Conservation (phyloP, 2,329 filamentous ascomycete genomes). For the Cordyceps farinosa region DNA sequence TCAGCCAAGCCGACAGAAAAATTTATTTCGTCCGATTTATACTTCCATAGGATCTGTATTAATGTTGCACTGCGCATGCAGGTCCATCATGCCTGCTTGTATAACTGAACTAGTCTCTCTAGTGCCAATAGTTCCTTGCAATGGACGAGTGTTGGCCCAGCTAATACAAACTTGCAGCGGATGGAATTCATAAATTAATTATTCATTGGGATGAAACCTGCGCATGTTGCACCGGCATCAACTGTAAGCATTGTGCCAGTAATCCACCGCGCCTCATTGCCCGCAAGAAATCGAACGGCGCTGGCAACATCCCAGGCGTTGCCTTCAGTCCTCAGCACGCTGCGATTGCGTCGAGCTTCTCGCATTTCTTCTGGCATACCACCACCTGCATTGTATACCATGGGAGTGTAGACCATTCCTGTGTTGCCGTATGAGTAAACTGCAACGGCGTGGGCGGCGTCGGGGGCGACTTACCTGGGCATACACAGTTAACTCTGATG, state of each 20-base stretch:
- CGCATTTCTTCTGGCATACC: constrained; percentile 40
- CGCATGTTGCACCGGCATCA: constrained; percentile 39
- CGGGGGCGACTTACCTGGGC: constrained; percentile 32
- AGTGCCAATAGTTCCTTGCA: neutral
- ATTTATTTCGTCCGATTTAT: too few relatives aligned
- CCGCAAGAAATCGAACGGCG: constrained; percentile 38
- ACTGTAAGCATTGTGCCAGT: constrained; percentile 40
- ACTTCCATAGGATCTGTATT: neutral
- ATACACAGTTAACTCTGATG: constrained; percentile 49
- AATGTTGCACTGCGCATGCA: neutral
- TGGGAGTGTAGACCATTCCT: constrained; percentile 46
- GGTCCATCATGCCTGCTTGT: neutral
- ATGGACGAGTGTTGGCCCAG: neutral
- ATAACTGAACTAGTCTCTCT: neutral
- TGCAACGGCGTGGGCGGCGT: neutral
- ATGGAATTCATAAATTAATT: neutral
- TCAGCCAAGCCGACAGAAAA: too few relatives aligned
- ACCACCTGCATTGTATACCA: constrained; percentile 35
- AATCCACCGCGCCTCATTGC: constrained; percentile 42
- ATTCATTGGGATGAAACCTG: constrained; percentile 20
- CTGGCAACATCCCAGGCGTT: constrained; percentile 42
- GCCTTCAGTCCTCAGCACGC: constrained; percentile 39
- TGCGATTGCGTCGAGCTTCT: constrained; percentile 36
- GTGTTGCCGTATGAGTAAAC: neutral
- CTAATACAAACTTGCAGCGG: neutral